phyloP scores from a whole-genome alignment of 2,329 filamentous ascomycete species.

The Paraphoma sp. region DNA sequence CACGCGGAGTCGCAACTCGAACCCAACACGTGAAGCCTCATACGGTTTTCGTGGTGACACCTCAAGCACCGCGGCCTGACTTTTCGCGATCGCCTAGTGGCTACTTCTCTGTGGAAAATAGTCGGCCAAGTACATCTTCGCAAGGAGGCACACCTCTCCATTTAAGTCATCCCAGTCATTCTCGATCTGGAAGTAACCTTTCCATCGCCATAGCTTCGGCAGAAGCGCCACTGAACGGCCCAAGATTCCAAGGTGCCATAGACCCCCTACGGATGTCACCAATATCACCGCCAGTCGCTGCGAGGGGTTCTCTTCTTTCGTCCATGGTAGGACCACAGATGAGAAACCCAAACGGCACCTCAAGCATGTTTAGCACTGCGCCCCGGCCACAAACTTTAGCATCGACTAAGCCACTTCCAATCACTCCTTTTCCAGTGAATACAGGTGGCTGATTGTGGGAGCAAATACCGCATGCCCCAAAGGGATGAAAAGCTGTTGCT shows the following conservation, averaged over 20 bases:
- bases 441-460: too few species aligned
- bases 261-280: conserved; percentile 30
- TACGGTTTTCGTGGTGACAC: not conserved
- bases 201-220: conserved; percentile 9
- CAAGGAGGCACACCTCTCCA: not conserved
- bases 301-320: conserved; percentile 14
- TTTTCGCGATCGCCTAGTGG: conserved; percentile 5
- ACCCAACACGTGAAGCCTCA: not conserved
- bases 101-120: not conserved
- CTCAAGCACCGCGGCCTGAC: conserved; percentile 4
- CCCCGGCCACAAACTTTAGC: conserved; percentile 11
- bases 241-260: conserved; percentile 14
- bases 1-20: conserved; percentile 12
- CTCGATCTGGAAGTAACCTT: conserved; percentile 14
- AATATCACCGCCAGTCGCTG: conserved; percentile 18
- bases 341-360: conserved; percentile 13
- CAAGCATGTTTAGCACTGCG: not conserved
- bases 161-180: conserved; percentile 12
- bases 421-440: conserved; percentile 3
- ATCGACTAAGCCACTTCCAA: conserved; percentile 36
- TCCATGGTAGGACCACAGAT: conserved; percentile 5
- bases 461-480: too few species aligned
- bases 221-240: not conserved
- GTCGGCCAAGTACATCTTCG: not conserved
- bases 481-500: too few species aligned